Conservation (phyloP, 305 asterid genomes). For the Fraxinus nigra region DNA sequence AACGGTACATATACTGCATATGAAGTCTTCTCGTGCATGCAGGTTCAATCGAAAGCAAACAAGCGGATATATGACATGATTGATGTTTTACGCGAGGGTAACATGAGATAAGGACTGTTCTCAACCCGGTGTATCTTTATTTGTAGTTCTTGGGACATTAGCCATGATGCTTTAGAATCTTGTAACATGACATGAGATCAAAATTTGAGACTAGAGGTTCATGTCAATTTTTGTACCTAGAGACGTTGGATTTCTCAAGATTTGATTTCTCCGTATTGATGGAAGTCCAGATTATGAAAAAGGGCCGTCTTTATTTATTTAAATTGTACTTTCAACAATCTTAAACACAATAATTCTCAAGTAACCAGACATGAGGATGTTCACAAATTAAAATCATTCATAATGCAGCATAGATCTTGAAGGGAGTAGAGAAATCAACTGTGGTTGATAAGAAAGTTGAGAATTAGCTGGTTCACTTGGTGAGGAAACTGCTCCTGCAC, state of each 20-base stretch:
- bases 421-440: neutral
- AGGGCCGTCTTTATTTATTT: neutral
- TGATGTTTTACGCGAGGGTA: conserved; percentile 89
- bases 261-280: neutral
- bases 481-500: conserved; percentile 76
- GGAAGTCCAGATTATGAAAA: neutral
- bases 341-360: neutral
- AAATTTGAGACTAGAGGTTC: neutral
- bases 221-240: neutral
- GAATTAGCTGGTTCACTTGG: conserved; percentile 44
- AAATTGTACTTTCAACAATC: neutral
- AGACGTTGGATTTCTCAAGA: neutral
- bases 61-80: conserved; percentile 80
- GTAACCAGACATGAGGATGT: neutral
- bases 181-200: conserved; percentile 8
- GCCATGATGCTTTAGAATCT: neutral
- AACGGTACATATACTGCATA: neutral
- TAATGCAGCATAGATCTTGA: neutral
- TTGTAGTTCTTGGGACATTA: neutral
- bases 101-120: conserved; percentile 52
- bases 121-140: neutral
- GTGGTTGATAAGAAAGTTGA: conserved; percentile 45
- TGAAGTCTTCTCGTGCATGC: conserved; percentile 27
- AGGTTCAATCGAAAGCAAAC: conserved; percentile 63
- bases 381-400: neutral